Percentiles rank a stretch among this genome's conserved stretches.
These are phyloP conservation scores for Kazachstania viticola DNA, from an alignment of 805 yeast species.

Conservation along the genomic window DNA sequence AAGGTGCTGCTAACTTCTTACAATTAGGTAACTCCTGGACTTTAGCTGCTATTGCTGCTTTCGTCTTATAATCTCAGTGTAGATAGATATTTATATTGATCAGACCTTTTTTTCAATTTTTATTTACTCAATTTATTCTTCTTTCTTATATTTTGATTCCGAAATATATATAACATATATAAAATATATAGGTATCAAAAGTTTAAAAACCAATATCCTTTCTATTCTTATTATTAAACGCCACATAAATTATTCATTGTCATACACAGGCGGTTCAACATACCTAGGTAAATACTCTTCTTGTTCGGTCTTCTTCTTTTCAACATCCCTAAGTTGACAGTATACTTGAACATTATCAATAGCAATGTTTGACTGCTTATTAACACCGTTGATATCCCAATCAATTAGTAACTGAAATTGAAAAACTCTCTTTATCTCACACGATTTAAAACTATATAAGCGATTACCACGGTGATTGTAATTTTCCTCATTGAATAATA, in stretches of 20 bases:
- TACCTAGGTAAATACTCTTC: slow-evolving; percentile 17
- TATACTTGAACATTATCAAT: slow-evolving; percentile 16
- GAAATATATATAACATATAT: too few species aligned
- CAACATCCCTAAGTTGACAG: slow-evolving; percentile 7
- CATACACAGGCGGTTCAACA: slow-evolving; percentile 20
- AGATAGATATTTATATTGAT: background rate
- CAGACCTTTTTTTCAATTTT: background rate
- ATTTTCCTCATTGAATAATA: slow-evolving; percentile 23
- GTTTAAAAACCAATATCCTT: too few species aligned
- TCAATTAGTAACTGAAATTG: slow-evolving; percentile 19
- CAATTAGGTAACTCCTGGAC: slow-evolving; percentile 16
- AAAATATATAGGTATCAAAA: too few species aligned
- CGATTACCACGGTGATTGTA: slow-evolving; percentile 25
- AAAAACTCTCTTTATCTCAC: slow-evolving; percentile 20
- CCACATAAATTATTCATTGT: too few species aligned
- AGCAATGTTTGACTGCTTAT: slow-evolving; percentile 16
- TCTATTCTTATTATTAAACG: too few species aligned
- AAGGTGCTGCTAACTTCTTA: slow-evolving; percentile 18
- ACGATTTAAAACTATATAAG: slow-evolving; percentile 21
- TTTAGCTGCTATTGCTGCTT: slow-evolving; percentile 19
- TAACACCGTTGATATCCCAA: slow-evolving; percentile 15
- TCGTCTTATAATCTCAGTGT: too few species aligned
- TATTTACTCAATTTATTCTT: background rate
- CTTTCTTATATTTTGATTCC: too few species aligned
- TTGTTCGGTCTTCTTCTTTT: slow-evolving; percentile 1